Evolutionary conservation across 192 early-diverging fungal genomes (phyloP).

Genomic region (Entomortierella parvispora): DNA sequence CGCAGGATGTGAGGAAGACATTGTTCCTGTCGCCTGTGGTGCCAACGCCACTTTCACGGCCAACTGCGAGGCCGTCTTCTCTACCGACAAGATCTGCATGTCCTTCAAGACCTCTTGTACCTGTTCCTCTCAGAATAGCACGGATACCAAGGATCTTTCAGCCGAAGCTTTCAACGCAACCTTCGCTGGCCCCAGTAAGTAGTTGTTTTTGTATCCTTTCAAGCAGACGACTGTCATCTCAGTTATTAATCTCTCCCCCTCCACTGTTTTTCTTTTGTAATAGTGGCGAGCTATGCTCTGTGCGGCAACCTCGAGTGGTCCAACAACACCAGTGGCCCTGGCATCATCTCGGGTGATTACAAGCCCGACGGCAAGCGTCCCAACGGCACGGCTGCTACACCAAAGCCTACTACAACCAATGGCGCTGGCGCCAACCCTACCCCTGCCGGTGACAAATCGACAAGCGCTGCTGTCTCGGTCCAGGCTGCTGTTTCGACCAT

Average conservation of each 20-base stretch:
- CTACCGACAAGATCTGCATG: conserved; percentile 22
- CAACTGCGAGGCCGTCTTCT: conserved; percentile 22
- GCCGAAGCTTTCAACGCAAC: conserved; percentile 31
- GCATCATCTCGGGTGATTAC: conserved; percentile 28
- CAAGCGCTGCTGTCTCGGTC: conserved; percentile 15
- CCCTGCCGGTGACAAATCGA: background rate
- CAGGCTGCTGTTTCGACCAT: conserved; percentile 25
- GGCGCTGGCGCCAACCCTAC: background rate
- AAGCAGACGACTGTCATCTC: background rate
- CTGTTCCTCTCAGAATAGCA: conserved; percentile 11
- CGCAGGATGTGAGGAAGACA: background rate
- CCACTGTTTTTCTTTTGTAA: background rate
- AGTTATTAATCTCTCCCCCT: no score
- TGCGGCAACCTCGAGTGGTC: conserved; percentile 20
- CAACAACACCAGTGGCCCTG: conserved; percentile 21
- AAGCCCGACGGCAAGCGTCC: conserved; percentile 30
- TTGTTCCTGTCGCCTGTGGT: conserved; percentile 8
- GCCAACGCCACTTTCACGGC: conserved; percentile 12
- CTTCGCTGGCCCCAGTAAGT: conserved; percentile 9
- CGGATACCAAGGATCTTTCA: conserved; percentile 20
- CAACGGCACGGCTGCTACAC: background rate
- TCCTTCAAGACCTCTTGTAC: conserved; percentile 24
- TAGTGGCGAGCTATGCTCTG: conserved; percentile 17
- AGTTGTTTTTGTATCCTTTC: background rate
- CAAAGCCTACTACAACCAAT: background rate